Conservation (phyloP, 176 grass and related monocot species). For the Cymbopogon citratus region DNA sequence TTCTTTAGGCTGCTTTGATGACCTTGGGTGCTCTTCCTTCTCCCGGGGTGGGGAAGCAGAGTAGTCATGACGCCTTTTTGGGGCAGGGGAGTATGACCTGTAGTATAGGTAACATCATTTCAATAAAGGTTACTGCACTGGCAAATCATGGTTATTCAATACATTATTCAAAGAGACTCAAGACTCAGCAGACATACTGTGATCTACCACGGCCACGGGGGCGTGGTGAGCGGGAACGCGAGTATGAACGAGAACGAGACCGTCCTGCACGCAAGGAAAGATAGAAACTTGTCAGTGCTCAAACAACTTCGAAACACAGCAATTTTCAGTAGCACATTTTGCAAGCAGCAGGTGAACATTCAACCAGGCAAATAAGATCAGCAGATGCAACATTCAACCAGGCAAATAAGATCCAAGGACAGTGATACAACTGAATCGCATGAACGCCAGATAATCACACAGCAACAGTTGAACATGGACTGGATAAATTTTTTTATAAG, state of each 20-base stretch:
- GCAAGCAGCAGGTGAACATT: no score
- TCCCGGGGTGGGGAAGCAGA: slow-evolving; percentile 59
- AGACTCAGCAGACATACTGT: slow-evolving; percentile 31
- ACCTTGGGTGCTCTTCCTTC: slow-evolving; percentile 37
- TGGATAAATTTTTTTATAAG: neutral
- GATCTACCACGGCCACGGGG: slow-evolving; percentile 47
- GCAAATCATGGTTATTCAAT: neutral
- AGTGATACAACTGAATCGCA: neutral
- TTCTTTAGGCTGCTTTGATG: slow-evolving; percentile 36
- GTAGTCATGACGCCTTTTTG: slow-evolving; percentile 42
- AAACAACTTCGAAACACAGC: neutral
- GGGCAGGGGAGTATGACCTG: slow-evolving; percentile 77
- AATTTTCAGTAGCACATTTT: neutral
- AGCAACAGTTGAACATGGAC: neutral
- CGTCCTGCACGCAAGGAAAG: slow-evolving; percentile 30
- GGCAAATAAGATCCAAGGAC: neutral
- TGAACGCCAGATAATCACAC: no score
- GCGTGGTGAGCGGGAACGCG: slow-evolving; percentile 59
- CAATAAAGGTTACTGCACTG: neutral
- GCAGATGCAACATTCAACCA: neutral
- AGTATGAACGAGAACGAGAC: slow-evolving; percentile 50
- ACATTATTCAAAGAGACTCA: neutral
- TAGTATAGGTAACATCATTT: neutral
- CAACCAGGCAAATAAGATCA: no score
- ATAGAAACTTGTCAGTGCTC: slow-evolving; percentile 7